These are phyloP conservation scores for Pelargonium cotyledonis DNA, from an alignment of 441 rosid genomes.

Conservation along the genomic window DNA sequence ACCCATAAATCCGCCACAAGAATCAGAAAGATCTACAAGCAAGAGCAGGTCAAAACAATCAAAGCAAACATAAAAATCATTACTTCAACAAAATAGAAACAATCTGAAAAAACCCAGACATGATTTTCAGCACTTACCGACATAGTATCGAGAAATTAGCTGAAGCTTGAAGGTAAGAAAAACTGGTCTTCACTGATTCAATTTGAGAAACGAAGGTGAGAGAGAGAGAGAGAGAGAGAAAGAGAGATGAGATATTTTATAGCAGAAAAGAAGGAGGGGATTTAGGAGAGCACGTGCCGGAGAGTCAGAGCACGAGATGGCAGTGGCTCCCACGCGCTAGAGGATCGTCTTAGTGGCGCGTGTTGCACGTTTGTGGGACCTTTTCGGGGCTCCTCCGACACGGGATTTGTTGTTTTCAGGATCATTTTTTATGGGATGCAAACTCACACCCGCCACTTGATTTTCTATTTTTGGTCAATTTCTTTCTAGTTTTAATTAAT, in stretches of 20 bases:
- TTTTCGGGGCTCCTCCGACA: background rate
- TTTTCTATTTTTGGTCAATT: too few species aligned
- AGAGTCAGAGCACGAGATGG: background rate
- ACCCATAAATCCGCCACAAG: background rate
- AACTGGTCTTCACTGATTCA: background rate
- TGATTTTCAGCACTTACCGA: background rate
- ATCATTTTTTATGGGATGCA: too few species aligned
- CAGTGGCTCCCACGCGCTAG: background rate
- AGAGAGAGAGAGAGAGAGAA: background rate
- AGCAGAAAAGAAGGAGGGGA: background rate
- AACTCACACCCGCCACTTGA: too few species aligned
- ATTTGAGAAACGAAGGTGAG: background rate
- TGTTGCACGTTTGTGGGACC: background rate
- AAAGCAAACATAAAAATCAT: background rate
- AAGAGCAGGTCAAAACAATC: background rate
- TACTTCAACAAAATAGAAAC: background rate
- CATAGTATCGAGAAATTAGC: slow-evolving; percentile 4
- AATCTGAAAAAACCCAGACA: background rate
- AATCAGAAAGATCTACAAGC: background rate
- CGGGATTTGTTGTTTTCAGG: background rate
- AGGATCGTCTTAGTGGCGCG: background rate
- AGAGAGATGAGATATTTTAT: background rate
- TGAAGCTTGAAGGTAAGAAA: background rate
- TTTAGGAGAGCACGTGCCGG: background rate
- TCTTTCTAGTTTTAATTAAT: too few species aligned